phyloP scores from a whole-genome alignment of 306 rosid genomes.

The Canavalia gladiata region DNA sequence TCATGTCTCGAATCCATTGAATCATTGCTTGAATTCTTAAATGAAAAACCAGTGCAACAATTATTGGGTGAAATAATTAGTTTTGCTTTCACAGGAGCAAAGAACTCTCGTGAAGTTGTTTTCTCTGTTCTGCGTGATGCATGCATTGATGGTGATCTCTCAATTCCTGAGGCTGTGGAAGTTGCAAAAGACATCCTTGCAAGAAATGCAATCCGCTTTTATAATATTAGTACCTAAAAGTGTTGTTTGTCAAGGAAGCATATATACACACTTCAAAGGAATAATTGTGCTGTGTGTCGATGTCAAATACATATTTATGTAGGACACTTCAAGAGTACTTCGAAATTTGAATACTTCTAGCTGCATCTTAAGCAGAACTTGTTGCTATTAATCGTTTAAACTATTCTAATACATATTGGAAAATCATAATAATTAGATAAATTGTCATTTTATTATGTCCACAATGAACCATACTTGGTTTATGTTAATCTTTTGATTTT shows the following conservation, averaged over 20 bases:
- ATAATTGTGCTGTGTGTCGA: no score
- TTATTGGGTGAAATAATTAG: conserved; percentile 9
- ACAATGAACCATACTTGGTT: no score
- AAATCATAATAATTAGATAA: no score
- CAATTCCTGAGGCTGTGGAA: conserved; percentile 76
- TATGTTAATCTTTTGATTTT: no score
- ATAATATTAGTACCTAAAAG: conserved; percentile 57
- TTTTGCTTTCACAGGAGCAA: conserved; percentile 73
- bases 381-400: no score
- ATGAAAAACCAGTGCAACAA: conserved; percentile 29
- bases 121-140: conserved; percentile 79
- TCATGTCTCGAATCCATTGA: neutral
- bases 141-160: conserved; percentile 81
- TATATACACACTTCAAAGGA: no score
- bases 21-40: neutral
- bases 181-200: conserved; percentile 82
- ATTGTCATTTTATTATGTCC: no score
- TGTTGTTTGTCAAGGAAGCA: conserved; percentile 36
- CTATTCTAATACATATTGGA: no score
- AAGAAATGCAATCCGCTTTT: conserved; percentile 73
- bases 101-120: conserved; percentile 80
- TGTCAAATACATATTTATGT: no score
- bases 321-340: no score
- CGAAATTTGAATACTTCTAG: no score
- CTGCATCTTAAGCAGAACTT: no score